A percentile compares a stretch with the other conserved stretches of the same genome.
phyloP scores from a whole-genome alignment of 78 protist species.

The Guillardia theta region DNA sequence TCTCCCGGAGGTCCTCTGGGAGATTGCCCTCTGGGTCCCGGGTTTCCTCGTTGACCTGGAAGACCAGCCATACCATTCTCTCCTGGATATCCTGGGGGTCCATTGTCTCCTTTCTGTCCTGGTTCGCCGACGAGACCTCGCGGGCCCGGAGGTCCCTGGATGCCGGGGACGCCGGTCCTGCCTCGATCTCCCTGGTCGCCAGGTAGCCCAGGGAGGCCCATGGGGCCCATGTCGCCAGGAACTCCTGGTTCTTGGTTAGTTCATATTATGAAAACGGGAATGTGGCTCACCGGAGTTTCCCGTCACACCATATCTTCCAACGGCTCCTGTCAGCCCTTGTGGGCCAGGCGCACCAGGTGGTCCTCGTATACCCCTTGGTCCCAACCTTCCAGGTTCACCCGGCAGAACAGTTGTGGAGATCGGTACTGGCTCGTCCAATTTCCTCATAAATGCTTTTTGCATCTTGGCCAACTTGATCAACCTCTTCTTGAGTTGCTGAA shows the following conservation, averaged over 20 bases:
- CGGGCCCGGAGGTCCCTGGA: neutral
- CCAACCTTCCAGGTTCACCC: too few relatives aligned
- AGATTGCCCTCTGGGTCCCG: neutral
- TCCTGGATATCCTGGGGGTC: neutral
- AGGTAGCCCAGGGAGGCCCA: too few relatives aligned
- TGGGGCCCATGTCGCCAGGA: too few relatives aligned
- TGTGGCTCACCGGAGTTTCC: too few relatives aligned
- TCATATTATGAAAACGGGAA: too few relatives aligned
- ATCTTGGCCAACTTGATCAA: neutral
- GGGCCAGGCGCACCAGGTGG: neutral
- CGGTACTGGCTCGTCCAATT: neutral
- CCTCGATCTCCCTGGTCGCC: neutral
- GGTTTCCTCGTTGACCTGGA: neutral
- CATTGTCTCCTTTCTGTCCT: neutral
- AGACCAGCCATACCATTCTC: neutral
- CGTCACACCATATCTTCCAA: neutral
- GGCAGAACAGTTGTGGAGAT: too few relatives aligned
- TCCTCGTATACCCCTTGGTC: too few relatives aligned
- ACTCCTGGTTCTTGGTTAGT: neutral
- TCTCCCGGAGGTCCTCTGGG: too few relatives aligned
- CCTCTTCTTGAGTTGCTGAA: neutral
- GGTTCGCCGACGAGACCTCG: neutral
- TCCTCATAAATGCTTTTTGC: neutral
- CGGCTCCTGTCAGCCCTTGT: neutral
- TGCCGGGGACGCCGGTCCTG: neutral